These are phyloP conservation scores for Ichthyophthirius multifiliis DNA, from an alignment of 169 alveolate genomes.

Conservation along the genomic window DNA sequence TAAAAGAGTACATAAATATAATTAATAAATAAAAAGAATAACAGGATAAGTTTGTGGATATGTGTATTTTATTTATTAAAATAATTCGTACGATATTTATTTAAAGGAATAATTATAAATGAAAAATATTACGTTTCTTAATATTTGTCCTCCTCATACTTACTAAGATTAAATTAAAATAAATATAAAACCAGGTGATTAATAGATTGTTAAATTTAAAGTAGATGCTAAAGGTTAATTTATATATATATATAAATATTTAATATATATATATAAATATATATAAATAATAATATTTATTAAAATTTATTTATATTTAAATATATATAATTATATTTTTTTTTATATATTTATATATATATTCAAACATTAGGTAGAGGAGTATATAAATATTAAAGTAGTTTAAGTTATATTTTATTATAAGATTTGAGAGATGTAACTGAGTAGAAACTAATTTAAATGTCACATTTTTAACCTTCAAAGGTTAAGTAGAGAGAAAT, in stretches of 20 bases:
- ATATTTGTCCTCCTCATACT: constrained; percentile 23
- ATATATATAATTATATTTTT: background rate
- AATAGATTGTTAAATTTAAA: background rate
- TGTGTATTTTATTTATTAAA: background rate
- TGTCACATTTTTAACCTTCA: background rate
- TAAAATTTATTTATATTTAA: no score
- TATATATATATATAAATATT: background rate
- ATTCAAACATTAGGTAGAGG: background rate
- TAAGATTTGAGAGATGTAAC: background rate
- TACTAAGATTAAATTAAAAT: constrained; percentile 8
- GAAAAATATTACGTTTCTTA: constrained; percentile 18
- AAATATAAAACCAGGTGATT: constrained; percentile 17
- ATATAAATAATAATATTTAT: no score
- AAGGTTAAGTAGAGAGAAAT: constrained; percentile 1
- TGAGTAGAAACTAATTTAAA: background rate
- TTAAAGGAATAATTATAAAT: constrained; percentile 2
- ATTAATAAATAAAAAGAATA: background rate
- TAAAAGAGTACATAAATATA: background rate
- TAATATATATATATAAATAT: background rate
- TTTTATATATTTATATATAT: background rate
- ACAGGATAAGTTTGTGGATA: constrained; percentile 18
- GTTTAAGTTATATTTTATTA: background rate
- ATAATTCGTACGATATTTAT: background rate
- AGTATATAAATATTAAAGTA: background rate
- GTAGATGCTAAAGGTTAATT: background rate